Base-by-base conservation (phyloP, 2,329 filamentous ascomycete species). In the Trichoderma simmonsii region DNA sequence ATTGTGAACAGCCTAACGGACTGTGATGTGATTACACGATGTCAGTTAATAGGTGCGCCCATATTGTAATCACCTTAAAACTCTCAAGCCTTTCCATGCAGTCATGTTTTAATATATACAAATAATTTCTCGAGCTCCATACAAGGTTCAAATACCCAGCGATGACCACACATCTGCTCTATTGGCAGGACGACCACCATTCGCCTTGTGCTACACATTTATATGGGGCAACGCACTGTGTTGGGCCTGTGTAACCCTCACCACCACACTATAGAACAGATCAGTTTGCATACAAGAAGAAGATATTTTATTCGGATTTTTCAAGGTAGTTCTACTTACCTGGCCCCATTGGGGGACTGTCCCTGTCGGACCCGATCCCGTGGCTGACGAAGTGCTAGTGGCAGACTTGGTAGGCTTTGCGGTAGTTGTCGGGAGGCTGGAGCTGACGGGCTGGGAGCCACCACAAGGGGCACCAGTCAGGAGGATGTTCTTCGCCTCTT, bases 401-500 rank as follows among this genome's bases (percentile, higher is more conserved):
- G 36, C 39, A 14, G 60, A 18, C 14, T 39, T 62, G 15, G 60
- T 63, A 18, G 60, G 21, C 21, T 43, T 62, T 28, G 60, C 34
- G 15, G 34, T 63, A 36, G 34, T 28, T 28, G 36, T 63, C 18
- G 43, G n/a, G 43, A 36, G 60, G 34, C 14, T n/a, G 3, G 21
- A 28, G 15, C 34, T 63, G 60, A 36, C 39, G 18, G 60, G 60
- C 3, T 28, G 28, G 30, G 62, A 64, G 39, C 62, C 62, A 14
- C 43, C 39, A 15, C 39, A 64, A 12, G 62, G 62, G n/a, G 62
- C 30, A 32, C 39, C 39, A 21, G 62, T 51, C 8, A 64, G 39
- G 62, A 64, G 62, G 11, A 64, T 64, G 12, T 56, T 66, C n/a
- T 66, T 66, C 6, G 43, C 63, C n/a, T 66, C 63, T 24, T 66